These are phyloP conservation scores for Trichoderma sp. DNA, from an alignment of 2,329 filamentous ascomycete species.

Conservation along the genomic window DNA sequence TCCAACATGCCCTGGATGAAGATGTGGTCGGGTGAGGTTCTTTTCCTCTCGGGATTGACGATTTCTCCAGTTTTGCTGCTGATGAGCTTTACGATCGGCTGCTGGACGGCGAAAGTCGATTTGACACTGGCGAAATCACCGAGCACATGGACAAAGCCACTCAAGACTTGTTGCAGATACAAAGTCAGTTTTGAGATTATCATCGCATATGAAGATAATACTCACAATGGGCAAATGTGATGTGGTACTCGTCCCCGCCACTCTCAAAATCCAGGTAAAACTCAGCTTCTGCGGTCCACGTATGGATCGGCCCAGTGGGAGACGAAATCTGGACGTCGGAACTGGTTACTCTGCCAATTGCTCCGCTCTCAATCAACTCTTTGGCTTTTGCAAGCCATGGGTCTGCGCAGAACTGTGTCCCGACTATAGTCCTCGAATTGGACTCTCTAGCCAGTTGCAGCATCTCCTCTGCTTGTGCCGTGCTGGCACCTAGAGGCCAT, in stretches of 20 bases:
- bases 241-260: slow-evolving; percentile 27
- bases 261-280: slow-evolving; percentile 28
- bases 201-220: not conserved
- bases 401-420: slow-evolving; percentile 46
- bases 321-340: not conserved
- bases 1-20: slow-evolving; percentile 34
- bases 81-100: slow-evolving; percentile 25
- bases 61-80: slow-evolving; percentile 25
- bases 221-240: slow-evolving; percentile 23
- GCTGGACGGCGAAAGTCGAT: slow-evolving; percentile 29
- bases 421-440: slow-evolving; percentile 41
- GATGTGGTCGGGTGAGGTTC: slow-evolving; percentile 35
- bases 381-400: slow-evolving; percentile 33
- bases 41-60: slow-evolving; percentile 25
- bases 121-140: slow-evolving; percentile 1
- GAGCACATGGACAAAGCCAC: slow-evolving; percentile 5
- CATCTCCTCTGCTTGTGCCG: slow-evolving; percentile 39
- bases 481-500: slow-evolving; percentile 50
- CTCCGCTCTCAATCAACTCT: slow-evolving; percentile 17
- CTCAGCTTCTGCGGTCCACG: slow-evolving; percentile 25
- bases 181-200: not conserved
- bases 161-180: slow-evolving; percentile 22
- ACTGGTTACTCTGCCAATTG: slow-evolving; percentile 18
- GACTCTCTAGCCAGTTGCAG: slow-evolving; percentile 32
- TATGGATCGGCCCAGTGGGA: not conserved